Conservation (phyloP, 192 early-diverging fungal species). For the Geosiphon pyriformis region DNA sequence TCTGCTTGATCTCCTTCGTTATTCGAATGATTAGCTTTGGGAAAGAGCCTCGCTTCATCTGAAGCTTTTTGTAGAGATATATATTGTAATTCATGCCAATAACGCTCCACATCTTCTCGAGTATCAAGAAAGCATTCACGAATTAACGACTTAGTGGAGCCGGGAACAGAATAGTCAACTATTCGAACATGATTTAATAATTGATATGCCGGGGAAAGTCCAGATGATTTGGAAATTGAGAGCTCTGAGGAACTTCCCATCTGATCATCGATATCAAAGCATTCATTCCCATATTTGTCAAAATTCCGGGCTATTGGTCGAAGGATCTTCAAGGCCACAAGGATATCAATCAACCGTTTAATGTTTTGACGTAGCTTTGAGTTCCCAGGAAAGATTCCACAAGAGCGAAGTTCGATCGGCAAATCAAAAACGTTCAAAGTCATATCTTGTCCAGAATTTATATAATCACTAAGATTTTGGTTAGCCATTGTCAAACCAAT, state of each 20-base stretch:
- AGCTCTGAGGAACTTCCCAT: background rate
- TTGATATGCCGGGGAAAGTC: constrained; percentile 23
- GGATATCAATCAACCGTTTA: constrained; percentile 26
- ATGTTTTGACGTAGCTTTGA: constrained; percentile 21
- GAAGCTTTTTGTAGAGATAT: constrained; percentile 17
- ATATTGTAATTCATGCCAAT: constrained; percentile 30
- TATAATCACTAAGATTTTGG: constrained; percentile 20
- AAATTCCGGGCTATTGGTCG: constrained; percentile 4
- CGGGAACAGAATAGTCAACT: constrained; percentile 24
- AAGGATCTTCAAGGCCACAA: constrained; percentile 23
- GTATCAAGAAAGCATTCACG: constrained; percentile 20
- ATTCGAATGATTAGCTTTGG: constrained; percentile 1
- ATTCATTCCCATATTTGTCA: constrained; percentile 13
- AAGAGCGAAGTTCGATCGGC: constrained; percentile 2
- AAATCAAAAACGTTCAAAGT: constrained; percentile 6
- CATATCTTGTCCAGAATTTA: constrained; percentile 20
- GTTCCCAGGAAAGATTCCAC: constrained; percentile 20
- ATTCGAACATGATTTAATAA: constrained; percentile 18
- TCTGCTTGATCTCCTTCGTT: background rate
- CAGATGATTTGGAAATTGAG: background rate
- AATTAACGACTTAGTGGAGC: constrained; percentile 8
- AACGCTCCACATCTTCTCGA: constrained; percentile 21
- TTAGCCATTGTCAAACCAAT: constrained; percentile 28
- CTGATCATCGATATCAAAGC: background rate
- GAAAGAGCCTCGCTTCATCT: background rate